Percentiles rank a stretch among this genome's conserved stretches.
Evolutionary conservation across 1,284 basidiomycete genomes (phyloP).

Genomic region (Trichosporon coremiiforme): DNA sequence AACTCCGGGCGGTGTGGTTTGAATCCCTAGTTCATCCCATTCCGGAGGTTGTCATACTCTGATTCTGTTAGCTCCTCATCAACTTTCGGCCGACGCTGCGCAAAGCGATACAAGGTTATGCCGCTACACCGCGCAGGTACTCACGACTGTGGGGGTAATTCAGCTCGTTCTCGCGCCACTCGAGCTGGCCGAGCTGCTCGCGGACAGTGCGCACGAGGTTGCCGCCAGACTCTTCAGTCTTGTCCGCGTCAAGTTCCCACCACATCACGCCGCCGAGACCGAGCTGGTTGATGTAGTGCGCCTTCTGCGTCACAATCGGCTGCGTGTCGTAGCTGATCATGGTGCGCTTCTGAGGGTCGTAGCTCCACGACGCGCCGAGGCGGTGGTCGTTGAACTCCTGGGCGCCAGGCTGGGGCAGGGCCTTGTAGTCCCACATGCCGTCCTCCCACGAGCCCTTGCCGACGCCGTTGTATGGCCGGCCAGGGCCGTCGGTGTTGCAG

Average conservation of each 20-base stretch:
- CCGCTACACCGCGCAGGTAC: slow-evolving; percentile 22
- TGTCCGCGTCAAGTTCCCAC: slow-evolving; percentile 63
- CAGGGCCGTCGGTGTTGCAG: slow-evolving; percentile 73
- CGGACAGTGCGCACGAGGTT: slow-evolving; percentile 43
- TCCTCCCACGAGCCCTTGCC: slow-evolving; percentile 62
- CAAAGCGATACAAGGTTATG: too few species aligned
- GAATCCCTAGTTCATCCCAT: slow-evolving; percentile 27
- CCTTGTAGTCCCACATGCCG: slow-evolving; percentile 67
- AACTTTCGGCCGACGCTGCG: neutral
- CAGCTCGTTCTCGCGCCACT: slow-evolving; percentile 47
- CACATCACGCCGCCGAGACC: slow-evolving; percentile 76
- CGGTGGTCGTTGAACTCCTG: slow-evolving; percentile 69
- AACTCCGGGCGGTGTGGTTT: neutral
- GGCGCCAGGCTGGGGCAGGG: slow-evolving; percentile 68
- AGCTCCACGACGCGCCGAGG: slow-evolving; percentile 67
- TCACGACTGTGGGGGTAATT: slow-evolving; percentile 49
- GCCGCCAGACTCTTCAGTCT: slow-evolving; percentile 36
- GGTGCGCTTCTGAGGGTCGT: slow-evolving; percentile 60
- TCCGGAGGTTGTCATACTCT: slow-evolving; percentile 35
- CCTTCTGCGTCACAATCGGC: slow-evolving; percentile 70
- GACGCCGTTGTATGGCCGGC: slow-evolving; percentile 67
- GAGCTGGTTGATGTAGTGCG: slow-evolving; percentile 68
- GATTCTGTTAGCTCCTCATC: neutral
- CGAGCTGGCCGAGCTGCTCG: slow-evolving; percentile 43
- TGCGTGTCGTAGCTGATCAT: slow-evolving; percentile 80